Evolutionary conservation across 495 filamentous ascomycete genomes (phyloP).

Genomic region (Penicillium riverlandense): DNA sequence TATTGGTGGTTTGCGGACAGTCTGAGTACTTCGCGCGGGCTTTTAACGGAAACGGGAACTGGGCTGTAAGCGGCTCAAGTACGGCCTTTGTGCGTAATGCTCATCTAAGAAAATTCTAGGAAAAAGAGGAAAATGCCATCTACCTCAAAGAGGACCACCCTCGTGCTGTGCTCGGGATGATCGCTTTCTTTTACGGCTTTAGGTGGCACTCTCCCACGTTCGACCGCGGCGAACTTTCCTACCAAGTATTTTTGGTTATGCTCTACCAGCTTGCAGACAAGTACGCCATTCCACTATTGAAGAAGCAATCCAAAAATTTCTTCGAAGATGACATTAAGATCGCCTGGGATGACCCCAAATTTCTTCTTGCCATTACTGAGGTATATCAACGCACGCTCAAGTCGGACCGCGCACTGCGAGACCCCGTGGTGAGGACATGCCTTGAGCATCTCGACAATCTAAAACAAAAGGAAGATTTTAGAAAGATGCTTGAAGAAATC

Average conservation of each 20-base stretch:
- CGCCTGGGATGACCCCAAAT: slow-evolving; percentile 17
- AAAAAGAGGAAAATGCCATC: slow-evolving; percentile 10
- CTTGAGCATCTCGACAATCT: slow-evolving; percentile 4
- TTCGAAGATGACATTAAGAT: slow-evolving; percentile 17
- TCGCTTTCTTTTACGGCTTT: slow-evolving; percentile 25
- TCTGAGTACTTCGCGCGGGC: slow-evolving; percentile 30
- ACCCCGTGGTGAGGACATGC: slow-evolving; percentile 16
- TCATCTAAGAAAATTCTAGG: slow-evolving; percentile 5
- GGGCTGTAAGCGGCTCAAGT: slow-evolving; percentile 18
- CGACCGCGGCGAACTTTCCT: slow-evolving; percentile 3
- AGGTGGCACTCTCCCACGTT: slow-evolving; percentile 12
- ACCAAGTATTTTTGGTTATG: slow-evolving; percentile 3
- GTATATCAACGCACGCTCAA: slow-evolving; percentile 22
- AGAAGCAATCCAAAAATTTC: slow-evolving; percentile 22
- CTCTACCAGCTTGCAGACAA: slow-evolving; percentile 40
- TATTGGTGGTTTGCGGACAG: slow-evolving; percentile 26
- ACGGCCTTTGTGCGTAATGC: not conserved
- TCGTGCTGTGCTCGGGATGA: slow-evolving; percentile 24
- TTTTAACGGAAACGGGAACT: slow-evolving; percentile 15
- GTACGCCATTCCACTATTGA: slow-evolving; percentile 27
- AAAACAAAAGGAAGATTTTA: slow-evolving; percentile 6
- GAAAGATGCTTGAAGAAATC: slow-evolving; percentile 3
- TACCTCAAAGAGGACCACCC: slow-evolving; percentile 18
- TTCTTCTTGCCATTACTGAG: slow-evolving; percentile 21
- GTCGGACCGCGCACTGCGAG: slow-evolving; percentile 23